phyloP scores from a whole-genome alignment of 441 rosid species.

The Rhodomyrtus psidioides region DNA sequence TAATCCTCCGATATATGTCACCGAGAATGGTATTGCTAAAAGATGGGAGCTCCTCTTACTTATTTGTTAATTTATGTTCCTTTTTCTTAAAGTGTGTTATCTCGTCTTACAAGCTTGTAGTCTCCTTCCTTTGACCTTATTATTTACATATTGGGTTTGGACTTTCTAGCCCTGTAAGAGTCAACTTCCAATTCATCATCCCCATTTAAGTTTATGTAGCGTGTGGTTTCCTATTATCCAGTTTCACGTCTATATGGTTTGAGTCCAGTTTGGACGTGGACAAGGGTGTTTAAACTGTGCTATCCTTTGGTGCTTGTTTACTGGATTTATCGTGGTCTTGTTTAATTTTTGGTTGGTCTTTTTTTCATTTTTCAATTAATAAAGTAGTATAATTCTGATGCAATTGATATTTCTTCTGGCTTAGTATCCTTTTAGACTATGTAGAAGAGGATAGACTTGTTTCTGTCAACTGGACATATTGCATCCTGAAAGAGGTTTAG shows the following conservation, averaged over 20 bases:
- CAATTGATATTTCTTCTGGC: background rate
- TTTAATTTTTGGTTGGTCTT: background rate
- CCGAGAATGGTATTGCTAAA: slow-evolving; percentile 61
- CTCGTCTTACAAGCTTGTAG: background rate
- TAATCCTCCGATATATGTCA: slow-evolving; percentile 51
- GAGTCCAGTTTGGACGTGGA: background rate
- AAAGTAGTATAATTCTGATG: background rate
- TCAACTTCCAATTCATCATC: background rate
- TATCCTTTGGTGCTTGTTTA: background rate
- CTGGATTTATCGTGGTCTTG: background rate
- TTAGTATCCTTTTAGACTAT: background rate
- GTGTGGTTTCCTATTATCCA: background rate
- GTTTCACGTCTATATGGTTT: background rate
- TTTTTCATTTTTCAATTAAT: background rate
- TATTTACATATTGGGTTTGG: background rate
- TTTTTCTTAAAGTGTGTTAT: background rate
- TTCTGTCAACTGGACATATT: background rate
- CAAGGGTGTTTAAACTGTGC: background rate
- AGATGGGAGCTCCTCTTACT: background rate
- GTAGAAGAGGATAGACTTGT: background rate
- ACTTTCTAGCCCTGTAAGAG: background rate
- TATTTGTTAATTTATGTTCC: background rate
- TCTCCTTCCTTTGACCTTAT: background rate
- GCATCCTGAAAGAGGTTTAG: background rate
- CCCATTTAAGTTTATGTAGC: background rate